A percentile compares a stretch with the other conserved stretches of the same genome.
phyloP scores from a whole-genome alignment of 306 rosid species.

The Pyrus betulifolia region DNA sequence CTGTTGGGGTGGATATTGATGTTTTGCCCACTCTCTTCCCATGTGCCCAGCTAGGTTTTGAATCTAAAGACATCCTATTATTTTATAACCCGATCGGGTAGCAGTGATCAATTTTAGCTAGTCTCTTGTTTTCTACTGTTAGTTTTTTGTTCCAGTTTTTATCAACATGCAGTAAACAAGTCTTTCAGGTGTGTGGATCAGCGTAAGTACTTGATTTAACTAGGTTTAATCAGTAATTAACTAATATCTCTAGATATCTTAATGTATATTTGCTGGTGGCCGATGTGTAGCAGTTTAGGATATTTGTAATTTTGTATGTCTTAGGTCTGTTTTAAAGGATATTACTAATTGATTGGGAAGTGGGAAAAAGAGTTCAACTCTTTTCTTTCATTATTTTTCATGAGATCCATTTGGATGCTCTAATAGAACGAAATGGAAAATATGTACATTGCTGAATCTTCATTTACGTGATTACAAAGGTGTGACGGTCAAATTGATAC shows the following conservation, averaged over 20 bases:
- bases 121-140: not conserved
- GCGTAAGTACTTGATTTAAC: not conserved
- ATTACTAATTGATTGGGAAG: not conserved
- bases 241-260: not conserved
- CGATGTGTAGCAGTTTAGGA: not conserved
- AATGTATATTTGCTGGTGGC: not conserved
- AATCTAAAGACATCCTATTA: not conserved
- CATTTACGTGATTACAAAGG: not conserved
- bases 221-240: not conserved
- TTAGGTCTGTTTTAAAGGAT: not conserved
- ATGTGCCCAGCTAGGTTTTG: not conserved
- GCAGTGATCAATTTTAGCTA: not conserved
- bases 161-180: not conserved
- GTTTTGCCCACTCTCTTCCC: conserved; percentile 5
- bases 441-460: too few species aligned
- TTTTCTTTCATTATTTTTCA: not conserved
- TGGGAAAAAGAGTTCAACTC: not conserved
- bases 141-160: not conserved
- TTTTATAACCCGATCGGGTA: not conserved
- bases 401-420: not conserved
- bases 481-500: too few species aligned
- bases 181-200: not conserved
- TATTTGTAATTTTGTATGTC: too few species aligned
- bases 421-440: not conserved
- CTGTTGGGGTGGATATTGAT: not conserved